Base-by-base conservation (phyloP, 306 rosid species). In the Comarum palustre region DNA sequence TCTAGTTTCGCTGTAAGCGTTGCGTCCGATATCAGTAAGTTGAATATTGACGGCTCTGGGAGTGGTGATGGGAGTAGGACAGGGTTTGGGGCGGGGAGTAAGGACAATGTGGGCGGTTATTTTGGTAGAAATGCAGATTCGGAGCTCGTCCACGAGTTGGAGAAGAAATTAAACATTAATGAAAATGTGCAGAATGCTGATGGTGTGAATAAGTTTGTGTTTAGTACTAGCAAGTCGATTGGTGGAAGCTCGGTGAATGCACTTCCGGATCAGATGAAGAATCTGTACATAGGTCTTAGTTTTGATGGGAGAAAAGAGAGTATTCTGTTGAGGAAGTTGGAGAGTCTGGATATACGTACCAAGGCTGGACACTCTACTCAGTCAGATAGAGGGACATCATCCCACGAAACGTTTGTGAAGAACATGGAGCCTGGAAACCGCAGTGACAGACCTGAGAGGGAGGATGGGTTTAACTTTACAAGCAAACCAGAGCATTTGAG, bases 61-160 rank as follows among this genome's bases (percentile, higher is more conserved):
- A 52, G 57, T 20, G 73, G 45, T 22, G 73, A 79, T 66, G 63
- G 48, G 38, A 81, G 78, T 46, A 66, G 46, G 61, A 31, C 69
- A 64, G 62, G 66, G 46, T 73, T 78, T 58, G 82, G 80, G 31
- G 27, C 22, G 15, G 74, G 64, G 77, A 79, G 73, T 19, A 31
- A 41, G 43, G 75, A 73, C 83, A 78, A 73, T 73, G 79, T 69
- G 52, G 80, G 79, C 66, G 52, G 78, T 80, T 80, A 75, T 68
- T 48, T 70, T 8, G 77, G 57, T 42, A 54, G 67, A 63, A 51
- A 58, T 19, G 74, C 76, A 9, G 92, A 76, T 42, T 79, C 73
- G 19, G 89, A 88, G 41, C 92, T 94, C 39, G 85, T 68, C 25
- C 66, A 80, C n/a, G 88, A 89, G 74, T 79, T 89, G 86, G 79